Conservation (phyloP, 441 rosid species). For the Erodium moschatum region DNA sequence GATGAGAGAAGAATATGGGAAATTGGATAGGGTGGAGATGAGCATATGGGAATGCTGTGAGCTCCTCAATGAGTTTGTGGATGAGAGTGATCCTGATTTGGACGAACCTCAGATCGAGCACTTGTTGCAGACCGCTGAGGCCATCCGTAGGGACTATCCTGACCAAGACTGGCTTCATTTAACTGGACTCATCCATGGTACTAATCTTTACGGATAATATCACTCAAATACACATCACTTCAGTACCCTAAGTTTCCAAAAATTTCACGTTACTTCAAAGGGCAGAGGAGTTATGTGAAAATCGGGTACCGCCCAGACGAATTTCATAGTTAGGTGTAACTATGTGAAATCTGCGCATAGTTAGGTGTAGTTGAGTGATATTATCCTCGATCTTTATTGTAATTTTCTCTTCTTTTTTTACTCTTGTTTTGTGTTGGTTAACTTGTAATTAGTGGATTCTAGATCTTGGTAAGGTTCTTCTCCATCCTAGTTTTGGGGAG, state of each 20-base stretch:
- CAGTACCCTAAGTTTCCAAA: no score
- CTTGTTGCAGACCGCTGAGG: slow-evolving; percentile 76
- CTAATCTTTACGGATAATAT: no score
- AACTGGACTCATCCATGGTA: slow-evolving; percentile 80
- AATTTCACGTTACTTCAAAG: no score
- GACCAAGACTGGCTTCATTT: slow-evolving; percentile 76
- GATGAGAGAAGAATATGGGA: slow-evolving; percentile 54
- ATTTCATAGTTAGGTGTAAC: no score
- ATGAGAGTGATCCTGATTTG: slow-evolving; percentile 76
- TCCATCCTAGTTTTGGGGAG: slow-evolving; percentile 62
- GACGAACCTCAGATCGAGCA: slow-evolving; percentile 92
- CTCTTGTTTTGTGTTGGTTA: no score
- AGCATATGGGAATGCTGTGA: slow-evolving; percentile 90
- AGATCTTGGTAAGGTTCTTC: slow-evolving; percentile 81
- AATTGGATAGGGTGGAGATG: slow-evolving; percentile 54
- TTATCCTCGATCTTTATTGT: no score
- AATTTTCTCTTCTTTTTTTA: no score
- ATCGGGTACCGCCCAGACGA: no score
- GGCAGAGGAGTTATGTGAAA: no score
- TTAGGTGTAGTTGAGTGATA: no score
- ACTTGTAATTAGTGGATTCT: not conserved
- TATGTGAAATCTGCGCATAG: no score
- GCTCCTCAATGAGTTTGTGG: slow-evolving; percentile 49
- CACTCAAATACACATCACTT: no score
- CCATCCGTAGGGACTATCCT: slow-evolving; percentile 66